Conservation (phyloP, 2,329 filamentous ascomycete genomes). For the Aspergillus sp. region DNA sequence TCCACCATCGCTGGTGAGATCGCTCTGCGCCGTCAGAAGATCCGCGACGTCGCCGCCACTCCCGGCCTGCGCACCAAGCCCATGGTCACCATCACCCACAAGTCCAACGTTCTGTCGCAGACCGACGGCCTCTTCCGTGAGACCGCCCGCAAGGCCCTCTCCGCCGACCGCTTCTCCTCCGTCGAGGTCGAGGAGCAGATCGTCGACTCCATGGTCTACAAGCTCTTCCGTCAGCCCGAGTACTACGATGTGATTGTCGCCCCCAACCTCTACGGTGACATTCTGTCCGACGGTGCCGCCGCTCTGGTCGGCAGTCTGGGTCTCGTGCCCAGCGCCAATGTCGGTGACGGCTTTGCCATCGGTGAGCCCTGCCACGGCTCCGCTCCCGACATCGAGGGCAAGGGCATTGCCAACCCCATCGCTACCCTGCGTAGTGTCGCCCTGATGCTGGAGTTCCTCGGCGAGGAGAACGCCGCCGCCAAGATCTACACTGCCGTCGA, state of each 20-base stretch:
- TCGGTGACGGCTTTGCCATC: conserved; percentile 90
- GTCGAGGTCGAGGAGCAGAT: conserved; percentile 91
- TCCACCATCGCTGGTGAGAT: conserved; percentile 93
- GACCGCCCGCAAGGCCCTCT: conserved; percentile 71
- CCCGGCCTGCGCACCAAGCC: conserved; percentile 59
- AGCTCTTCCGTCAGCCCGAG: conserved; percentile 93
- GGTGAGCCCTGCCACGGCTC: conserved; percentile 97
- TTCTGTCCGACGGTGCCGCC: conserved; percentile 91
- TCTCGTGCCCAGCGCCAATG: conserved; percentile 91
- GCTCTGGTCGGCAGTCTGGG: conserved; percentile 89
- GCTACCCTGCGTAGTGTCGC: conserved; percentile 88
- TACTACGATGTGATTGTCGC: conserved; percentile 98
- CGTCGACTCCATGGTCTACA: conserved; percentile 99
- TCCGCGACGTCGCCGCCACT: conserved; percentile 58
- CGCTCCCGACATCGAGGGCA: conserved; percentile 91
- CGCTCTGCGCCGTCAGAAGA: conserved; percentile 78
- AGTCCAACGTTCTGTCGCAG: conserved; percentile 94
- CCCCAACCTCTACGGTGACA: conserved; percentile 95
- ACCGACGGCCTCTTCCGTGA: conserved; percentile 94
- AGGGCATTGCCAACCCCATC: conserved; percentile 92
- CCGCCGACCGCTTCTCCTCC: conserved; percentile 59
- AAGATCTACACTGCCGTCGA: conserved; percentile 91
- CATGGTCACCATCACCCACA: conserved; percentile 95
- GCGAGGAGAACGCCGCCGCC: conserved; percentile 80
- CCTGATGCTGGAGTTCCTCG: conserved; percentile 94